Evolutionary conservation across 208 protist species (phyloP).

Genomic region (Leishmania braziliensis): DNA sequence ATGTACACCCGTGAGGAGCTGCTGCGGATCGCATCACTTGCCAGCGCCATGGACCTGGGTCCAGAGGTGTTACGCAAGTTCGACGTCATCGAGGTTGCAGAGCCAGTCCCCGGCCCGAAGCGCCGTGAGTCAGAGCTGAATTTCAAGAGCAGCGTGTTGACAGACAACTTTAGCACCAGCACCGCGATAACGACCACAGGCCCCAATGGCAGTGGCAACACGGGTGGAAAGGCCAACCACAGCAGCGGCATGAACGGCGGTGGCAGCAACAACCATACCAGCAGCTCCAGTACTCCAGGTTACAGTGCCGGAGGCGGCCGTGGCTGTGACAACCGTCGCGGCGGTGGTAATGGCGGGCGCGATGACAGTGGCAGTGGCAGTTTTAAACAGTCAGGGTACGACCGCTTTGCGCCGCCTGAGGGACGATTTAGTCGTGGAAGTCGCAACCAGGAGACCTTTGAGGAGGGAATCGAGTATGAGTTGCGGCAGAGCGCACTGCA

Average conservation of each 20-base stretch:
- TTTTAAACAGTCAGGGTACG: constrained; percentile 26
- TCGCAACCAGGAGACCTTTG: constrained; percentile 83
- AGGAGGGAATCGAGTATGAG: constrained; percentile 84
- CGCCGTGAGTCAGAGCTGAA: constrained; percentile 37
- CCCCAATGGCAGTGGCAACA: background rate
- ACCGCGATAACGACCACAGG: background rate
- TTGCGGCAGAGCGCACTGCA: constrained; percentile 75
- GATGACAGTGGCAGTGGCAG: constrained; percentile 1
- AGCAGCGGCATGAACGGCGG: constrained; percentile 19
- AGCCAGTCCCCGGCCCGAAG: constrained; percentile 28
- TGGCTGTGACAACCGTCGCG: constrained; percentile 20
- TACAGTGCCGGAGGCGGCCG: constrained; percentile 15
- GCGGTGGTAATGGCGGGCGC: constrained; percentile 12
- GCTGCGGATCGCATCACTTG: constrained; percentile 43
- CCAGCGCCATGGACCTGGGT: constrained; percentile 35
- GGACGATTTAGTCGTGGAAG: constrained; percentile 50
- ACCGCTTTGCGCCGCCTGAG: constrained; percentile 67
- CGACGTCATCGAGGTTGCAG: constrained; percentile 61
- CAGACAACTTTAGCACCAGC: constrained; percentile 12
- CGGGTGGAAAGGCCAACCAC: background rate
- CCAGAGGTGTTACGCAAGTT: constrained; percentile 59
- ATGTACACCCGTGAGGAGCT: constrained; percentile 69
- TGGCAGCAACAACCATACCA: constrained; percentile 13
- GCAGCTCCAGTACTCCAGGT: constrained; percentile 1
- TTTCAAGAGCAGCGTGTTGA: constrained; percentile 5